Base-by-base conservation (phyloP, 352 stramenopile species). In the Phytophthora crassamura region DNA sequence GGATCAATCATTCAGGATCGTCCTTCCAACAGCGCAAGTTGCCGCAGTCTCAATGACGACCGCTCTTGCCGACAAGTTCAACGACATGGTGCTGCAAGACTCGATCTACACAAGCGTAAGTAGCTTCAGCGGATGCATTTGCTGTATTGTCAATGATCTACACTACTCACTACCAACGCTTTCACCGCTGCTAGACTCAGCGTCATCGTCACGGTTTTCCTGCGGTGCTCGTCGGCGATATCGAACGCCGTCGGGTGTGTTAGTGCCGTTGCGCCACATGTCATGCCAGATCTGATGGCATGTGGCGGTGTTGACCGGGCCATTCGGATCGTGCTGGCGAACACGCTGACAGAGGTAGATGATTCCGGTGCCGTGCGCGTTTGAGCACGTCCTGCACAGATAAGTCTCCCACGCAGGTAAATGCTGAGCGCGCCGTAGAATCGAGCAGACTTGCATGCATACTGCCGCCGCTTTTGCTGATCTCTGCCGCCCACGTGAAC, bases 201-300 rank as follows among this genome's bases (percentile, higher is more conserved):
- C n/a, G n/a, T n/a, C n/a, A n/a, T n/a, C n/a, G n/a, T n/a, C n/a
- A n/a, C n/a, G n/a, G n/a, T n/a, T n/a, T n/a, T n/a, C n/a, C n/a
- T n/a, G n/a, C n/a, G n/a, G n/a, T n/a, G n/a, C n/a, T n/a, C n/a
- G n/a, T n/a, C n/a, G n/a, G 12, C 28, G 28, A 25, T 16, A 16
- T 7, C 7, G 7, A 30, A 28, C 39, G 7, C 39, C 39, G 7
- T 46, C 6, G n/a, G 39, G 39, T 28, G 16, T 14, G 39, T 46
- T 28, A 5, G 45, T 53, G 4, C 42, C 55, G 35, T 63, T 40
- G 11, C 52, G 42, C 55, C 55, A 48, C 34, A 25, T 54, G 6
- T 52, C 57, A n/a, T 56, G 57, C 57, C 36, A 65, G 7, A 65
- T 16, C 15, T 56, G 57, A 7, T 4, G 8, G 38, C 57, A 65